Evolutionary conservation across 257 asterid species (phyloP), one percentile per base, ranked within the genome.

Genomic region (Verbena officinalis): DNA sequence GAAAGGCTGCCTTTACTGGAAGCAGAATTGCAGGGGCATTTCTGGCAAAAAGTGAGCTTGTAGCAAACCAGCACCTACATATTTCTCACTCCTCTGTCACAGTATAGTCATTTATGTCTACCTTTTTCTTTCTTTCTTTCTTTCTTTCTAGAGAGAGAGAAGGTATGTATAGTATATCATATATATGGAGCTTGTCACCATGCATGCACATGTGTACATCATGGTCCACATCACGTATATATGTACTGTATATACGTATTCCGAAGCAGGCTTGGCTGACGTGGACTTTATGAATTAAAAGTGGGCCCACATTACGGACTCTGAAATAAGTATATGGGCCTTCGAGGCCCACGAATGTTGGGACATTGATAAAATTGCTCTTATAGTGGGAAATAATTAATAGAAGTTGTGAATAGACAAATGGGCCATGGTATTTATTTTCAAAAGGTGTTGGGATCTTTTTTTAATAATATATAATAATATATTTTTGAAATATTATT

Each of bases 1-100:
- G 59, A 66, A 31, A 40, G 63, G 72, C 46, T 62, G 81, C 43
- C 75, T 75, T 78, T 68, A 68, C 51, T 55, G 50, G 68, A 58
- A 54, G 46, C 72, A 77, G 81, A 71, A 33, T 62, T 38, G 21
- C 64, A 70, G 49, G 17, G 59, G 46, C 76, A 43, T 59, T 71
- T 79, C 74, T 66, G 45, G 75, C 79, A 80, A 72, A 78, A 48
- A 58, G 19, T 50, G 56, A 51, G 73, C 61, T 66, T 67, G 72
- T 59, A 45, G 57, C 70, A 24, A 21, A 49, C n/a, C 20, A 23
- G 64, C 23, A 48, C 50, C 11, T 8, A 23, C 38, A 11, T 23
- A 20, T 68, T 31, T 67, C 73, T 68, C 69, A 51, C 73, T 33
- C 64, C 61, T 53, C 64, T 67, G 74, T 52, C 45, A 64, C 55